phyloP scores from a whole-genome alignment of 108 stramenopile genomes.

The Cyclotella kingstonii region DNA sequence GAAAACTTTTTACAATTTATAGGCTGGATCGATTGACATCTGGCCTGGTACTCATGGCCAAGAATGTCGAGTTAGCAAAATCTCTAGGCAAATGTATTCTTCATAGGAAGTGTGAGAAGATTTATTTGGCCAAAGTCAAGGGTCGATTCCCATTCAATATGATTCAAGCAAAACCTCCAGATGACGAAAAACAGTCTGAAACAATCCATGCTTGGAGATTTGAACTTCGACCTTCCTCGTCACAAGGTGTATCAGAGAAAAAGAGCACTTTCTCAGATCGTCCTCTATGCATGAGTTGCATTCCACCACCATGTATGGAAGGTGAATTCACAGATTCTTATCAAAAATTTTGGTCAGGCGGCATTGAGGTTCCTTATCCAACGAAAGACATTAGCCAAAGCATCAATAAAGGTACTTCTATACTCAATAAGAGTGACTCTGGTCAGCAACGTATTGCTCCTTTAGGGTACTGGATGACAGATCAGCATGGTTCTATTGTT shows the following conservation, averaged over 20 bases:
- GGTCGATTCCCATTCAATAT: conserved; percentile 65
- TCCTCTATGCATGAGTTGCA: too few species aligned
- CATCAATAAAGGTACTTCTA: neutral
- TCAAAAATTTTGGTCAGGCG: conserved; percentile 13
- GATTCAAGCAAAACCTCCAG: neutral
- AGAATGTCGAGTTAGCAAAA: conserved; percentile 56
- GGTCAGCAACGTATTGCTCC: conserved; percentile 19
- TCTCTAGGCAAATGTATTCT: conserved; percentile 63
- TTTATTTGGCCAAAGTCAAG: conserved; percentile 72
- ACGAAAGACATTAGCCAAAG: conserved; percentile 10
- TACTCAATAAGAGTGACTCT: neutral
- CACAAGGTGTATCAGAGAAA: too few species aligned
- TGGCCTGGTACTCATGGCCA: conserved; percentile 71
- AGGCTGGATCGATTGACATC: conserved; percentile 81
- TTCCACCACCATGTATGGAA: conserved; percentile 44
- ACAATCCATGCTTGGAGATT: too few species aligned
- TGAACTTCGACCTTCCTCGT: too few species aligned
- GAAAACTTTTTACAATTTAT: conserved; percentile 70
- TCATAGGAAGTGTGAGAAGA: conserved; percentile 69
- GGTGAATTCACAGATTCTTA: conserved; percentile 13
- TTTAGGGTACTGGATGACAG: conserved; percentile 53
- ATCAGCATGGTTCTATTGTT: conserved; percentile 21
- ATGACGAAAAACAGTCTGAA: neutral
- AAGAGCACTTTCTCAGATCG: too few species aligned
- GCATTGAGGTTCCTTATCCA: conserved; percentile 2